phyloP scores from a whole-genome alignment of 2,329 filamentous ascomycete genomes.

The Penicillium sp. region DNA sequence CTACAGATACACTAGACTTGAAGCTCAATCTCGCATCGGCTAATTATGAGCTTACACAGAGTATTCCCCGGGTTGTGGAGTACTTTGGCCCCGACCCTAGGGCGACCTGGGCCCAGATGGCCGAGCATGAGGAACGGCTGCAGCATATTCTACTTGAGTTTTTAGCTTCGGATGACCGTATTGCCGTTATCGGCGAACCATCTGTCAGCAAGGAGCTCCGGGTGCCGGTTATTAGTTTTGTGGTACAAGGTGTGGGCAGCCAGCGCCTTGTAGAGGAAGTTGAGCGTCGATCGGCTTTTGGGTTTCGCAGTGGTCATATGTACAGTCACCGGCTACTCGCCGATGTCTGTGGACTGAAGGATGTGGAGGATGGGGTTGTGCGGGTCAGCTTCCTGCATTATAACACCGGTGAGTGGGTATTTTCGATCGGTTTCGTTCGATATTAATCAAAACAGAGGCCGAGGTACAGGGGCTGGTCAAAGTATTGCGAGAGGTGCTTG shows the following conservation, averaged over 20 bases:
- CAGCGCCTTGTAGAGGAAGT: conserved; percentile 61
- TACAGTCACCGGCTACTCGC: conserved; percentile 64
- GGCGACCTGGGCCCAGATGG: conserved; percentile 53
- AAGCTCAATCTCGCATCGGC: conserved; percentile 68
- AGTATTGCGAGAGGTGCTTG: conserved; percentile 18
- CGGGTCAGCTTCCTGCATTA: conserved; percentile 73
- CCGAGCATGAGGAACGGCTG: conserved; percentile 60
- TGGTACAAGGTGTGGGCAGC: conserved; percentile 57
- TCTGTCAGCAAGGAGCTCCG: conserved; percentile 50
- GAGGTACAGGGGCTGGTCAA: conserved; percentile 21
- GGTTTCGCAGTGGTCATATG: conserved; percentile 67
- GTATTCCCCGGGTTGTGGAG: conserved; percentile 59
- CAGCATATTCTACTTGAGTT: conserved; percentile 61
- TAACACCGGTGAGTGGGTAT: conserved; percentile 58
- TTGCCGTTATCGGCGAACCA: conserved; percentile 60
- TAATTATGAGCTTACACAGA: conserved; percentile 68
- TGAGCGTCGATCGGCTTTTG: conserved; percentile 59
- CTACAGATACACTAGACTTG: conserved; percentile 57
- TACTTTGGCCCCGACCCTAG: conserved; percentile 55
- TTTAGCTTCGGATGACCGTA: conserved; percentile 52
- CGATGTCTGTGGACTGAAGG: conserved; percentile 58
- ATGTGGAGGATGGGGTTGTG: conserved; percentile 62
- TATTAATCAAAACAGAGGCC: conserved; percentile 18
- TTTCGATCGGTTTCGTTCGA: neutral
- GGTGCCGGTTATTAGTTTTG: conserved; percentile 67